These are phyloP conservation scores for Meyerozyma athensensis DNA, from an alignment of 1,139 yeast genomes.

Conservation along the genomic window DNA sequence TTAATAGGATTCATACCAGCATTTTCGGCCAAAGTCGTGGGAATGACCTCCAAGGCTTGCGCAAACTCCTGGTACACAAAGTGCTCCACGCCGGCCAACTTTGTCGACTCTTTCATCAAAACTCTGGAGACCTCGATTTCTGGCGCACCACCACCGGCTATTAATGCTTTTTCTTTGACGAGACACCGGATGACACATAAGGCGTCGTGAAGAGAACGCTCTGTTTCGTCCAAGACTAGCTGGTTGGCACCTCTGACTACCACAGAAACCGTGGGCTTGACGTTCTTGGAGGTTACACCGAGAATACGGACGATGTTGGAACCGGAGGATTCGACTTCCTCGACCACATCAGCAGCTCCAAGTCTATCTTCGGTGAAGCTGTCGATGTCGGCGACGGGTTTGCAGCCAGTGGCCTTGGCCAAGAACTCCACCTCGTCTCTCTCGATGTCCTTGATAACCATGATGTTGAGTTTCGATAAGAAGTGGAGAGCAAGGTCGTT, in stretches of 20 bases:
- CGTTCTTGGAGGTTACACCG: constrained; percentile 61
- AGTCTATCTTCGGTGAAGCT: constrained; percentile 88
- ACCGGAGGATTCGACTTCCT: constrained; percentile 88
- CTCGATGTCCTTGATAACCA: constrained; percentile 94
- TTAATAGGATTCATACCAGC: constrained; percentile 95
- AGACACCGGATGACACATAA: constrained; percentile 93
- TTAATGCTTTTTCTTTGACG: constrained; percentile 88
- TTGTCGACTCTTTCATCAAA: constrained; percentile 70
- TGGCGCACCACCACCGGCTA: constrained; percentile 99
- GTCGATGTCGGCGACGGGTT: constrained; percentile 94
- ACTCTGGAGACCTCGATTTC: constrained; percentile 90
- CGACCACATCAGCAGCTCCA: constrained; percentile 88
- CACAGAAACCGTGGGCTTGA: constrained; percentile 79
- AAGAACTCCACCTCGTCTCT: constrained; percentile 95
- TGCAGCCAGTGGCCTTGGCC: constrained; percentile 87
- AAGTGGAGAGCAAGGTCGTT: constrained; percentile 95
- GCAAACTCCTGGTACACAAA: constrained; percentile 96
- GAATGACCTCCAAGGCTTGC: constrained; percentile 90
- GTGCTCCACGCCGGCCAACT: constrained; percentile 85
- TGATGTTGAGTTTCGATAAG: constrained; percentile 81
- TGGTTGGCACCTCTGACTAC: constrained; percentile 93
- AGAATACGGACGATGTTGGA: constrained; percentile 87
- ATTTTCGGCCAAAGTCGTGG: constrained; percentile 95
- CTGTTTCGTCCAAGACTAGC: constrained; percentile 89
- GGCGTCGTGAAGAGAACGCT: constrained; percentile 95